Evolutionary conservation across 148 eudicot genomes (phyloP).

Genomic region (Linanthus parryae): DNA sequence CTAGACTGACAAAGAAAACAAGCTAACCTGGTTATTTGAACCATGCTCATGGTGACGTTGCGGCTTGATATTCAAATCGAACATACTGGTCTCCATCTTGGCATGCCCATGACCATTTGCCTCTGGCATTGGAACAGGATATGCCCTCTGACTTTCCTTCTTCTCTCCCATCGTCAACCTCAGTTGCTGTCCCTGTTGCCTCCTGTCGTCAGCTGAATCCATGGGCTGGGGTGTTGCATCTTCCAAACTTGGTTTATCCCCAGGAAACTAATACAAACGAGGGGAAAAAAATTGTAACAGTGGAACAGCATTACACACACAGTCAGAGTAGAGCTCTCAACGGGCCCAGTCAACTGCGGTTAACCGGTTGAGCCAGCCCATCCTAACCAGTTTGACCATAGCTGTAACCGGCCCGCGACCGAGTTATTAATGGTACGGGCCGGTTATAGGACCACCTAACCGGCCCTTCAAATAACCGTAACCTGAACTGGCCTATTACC

Average conservation of each 20-base stretch:
- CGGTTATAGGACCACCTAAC: no score
- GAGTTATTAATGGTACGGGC: no score
- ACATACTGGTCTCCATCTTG: constrained; percentile 20
- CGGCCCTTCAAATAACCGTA: no score
- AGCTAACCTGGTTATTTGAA: constrained; percentile 30
- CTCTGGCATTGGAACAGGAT: constrained; percentile 15
- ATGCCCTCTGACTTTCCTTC: constrained; percentile 13
- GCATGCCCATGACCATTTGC: constrained; percentile 14
- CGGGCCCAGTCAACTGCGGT: no score
- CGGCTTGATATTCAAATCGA: constrained; percentile 47
- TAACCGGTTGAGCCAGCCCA: no score
- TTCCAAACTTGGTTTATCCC: constrained; percentile 38
- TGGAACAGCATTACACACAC: constrained; percentile 3
- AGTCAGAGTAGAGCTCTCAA: constrained; percentile 10
- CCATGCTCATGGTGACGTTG: constrained; percentile 21
- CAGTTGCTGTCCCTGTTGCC: constrained; percentile 7
- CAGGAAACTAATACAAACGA: constrained; percentile 52
- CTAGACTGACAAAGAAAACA: no score
- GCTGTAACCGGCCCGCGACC: no score
- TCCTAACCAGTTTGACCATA: no score
- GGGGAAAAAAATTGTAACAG: not conserved
- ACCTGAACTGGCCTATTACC: no score
- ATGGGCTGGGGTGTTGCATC: constrained; percentile 27
- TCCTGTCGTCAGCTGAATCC: constrained; percentile 19
- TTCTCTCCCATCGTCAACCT: constrained; percentile 14